These are phyloP conservation scores for Phlyctochytrium bullatum DNA, from an alignment of 192 early-diverging fungal species.

Conservation along the genomic window DNA sequence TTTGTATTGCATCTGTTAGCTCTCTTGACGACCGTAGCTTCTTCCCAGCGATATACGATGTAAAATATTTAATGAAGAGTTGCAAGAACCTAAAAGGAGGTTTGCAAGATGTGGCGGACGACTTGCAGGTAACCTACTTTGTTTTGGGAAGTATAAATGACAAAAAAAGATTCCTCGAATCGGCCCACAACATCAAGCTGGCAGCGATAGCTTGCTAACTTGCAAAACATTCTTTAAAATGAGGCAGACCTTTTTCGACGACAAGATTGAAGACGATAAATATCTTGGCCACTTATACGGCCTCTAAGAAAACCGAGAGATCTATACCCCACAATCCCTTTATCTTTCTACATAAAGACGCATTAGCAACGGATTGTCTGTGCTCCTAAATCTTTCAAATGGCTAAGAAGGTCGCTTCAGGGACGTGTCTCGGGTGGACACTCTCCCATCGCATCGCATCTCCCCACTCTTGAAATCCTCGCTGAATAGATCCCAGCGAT, in stretches of 20 bases:
- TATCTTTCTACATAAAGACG: too few species aligned
- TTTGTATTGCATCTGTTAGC: background rate
- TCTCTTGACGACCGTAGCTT: conserved; percentile 44
- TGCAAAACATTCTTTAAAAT: conserved; percentile 98
- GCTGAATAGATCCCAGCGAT: too few species aligned
- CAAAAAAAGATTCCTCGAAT: conserved; percentile 71
- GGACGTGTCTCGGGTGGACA: too few species aligned
- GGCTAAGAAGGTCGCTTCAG: too few species aligned
- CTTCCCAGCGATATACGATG: conserved; percentile 99
- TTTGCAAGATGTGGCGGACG: conserved; percentile 97
- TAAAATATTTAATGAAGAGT: conserved; percentile 98
- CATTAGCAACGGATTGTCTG: too few species aligned
- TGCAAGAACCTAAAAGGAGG: conserved; percentile 96
- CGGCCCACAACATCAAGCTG: conserved; percentile 98
- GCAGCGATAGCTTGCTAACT: conserved; percentile 94
- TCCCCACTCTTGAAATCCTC: too few species aligned
- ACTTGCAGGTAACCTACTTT: conserved; percentile 69
- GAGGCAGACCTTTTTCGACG: conserved; percentile 95
- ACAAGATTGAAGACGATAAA: conserved; percentile 89
- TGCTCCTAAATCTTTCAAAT: too few species aligned
- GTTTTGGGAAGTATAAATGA: background rate
- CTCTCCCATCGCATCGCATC: too few species aligned
- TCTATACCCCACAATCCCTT: too few species aligned
- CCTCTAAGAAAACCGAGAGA: background rate
- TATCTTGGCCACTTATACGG: conserved; percentile 72